Evolutionary conservation across 1,139 yeast genomes (phyloP), one percentile per base, ranked within the genome.

Genomic region (Yamadazyma triangularis): DNA sequence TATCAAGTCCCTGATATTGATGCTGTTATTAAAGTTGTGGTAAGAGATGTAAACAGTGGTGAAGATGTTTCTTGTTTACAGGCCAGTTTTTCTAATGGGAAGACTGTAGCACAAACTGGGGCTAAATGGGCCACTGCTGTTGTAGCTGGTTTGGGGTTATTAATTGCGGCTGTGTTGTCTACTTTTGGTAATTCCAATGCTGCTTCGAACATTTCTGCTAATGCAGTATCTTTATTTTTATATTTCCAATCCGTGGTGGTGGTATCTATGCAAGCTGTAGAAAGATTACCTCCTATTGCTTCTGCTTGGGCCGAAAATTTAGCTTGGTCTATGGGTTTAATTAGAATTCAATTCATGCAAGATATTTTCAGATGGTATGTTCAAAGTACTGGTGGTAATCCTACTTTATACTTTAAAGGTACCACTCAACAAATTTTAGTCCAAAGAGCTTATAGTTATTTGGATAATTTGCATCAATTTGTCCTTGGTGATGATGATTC

Each of bases 311-410:
- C 86, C 4, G 88, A 80, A 51, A 83, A 83, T 48, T 67, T 83
- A 52, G 85, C 85, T 16, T 83, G 93, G 93, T 80, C 89, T 2
- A 82, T 83, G 89, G 93, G 93, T 2, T 63, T 83, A 38, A 82
- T 83, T 43, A 63, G 77, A 46, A 70, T 80, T 25, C 48, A 54
- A 3, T 82, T 82, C 47, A 81, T 83, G 88, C 89, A 81, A 56
- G 64, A 77, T 35, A 79, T 83, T 44, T 80, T 83, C 53, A 67
- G 89, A 47, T 83, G 93, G 93, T 83, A 79, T 45, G 75, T 83
- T 28, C 87, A 83, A 54, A 61, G 85, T 31, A 82, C 91, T 3
- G 93, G 93, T 31, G 93, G 93, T 29, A 58, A 67, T 1, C 88
- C 91, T 26, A 58, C 80, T 8, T 60, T 77, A 30, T 77, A 77